Conservation (phyloP, 768 basidiomycete genomes). For the Kwoniella europaea region DNA sequence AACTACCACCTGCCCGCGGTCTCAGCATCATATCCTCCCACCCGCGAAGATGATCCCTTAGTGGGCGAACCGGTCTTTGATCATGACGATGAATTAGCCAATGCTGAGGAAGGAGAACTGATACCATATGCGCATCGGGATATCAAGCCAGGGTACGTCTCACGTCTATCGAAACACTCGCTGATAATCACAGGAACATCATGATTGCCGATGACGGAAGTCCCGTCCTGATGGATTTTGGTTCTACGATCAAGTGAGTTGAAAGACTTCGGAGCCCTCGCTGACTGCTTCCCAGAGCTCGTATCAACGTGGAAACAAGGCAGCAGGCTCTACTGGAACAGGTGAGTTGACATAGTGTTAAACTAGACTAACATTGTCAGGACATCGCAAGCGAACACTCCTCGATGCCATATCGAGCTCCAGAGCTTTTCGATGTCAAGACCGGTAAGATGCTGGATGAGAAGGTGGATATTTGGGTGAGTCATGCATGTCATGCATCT, state of each 20-base stretch:
- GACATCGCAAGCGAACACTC: conserved; percentile 97
- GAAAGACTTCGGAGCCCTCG: not conserved
- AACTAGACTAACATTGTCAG: conserved; percentile 54
- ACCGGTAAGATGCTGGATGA: conserved; percentile 85
- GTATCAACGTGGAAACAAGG: conserved; percentile 78
- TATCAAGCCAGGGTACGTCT: conserved; percentile 88
- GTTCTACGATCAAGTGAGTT: conserved; percentile 72
- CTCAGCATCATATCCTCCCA: conserved; percentile 44
- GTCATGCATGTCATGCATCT: conserved; percentile 44
- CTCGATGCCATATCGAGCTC: conserved; percentile 97
- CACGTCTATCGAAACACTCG: not conserved
- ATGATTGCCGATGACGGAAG: conserved; percentile 92
- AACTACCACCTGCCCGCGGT: conserved; percentile 69
- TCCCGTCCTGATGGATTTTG: conserved; percentile 98
- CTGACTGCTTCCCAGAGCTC: conserved; percentile 61
- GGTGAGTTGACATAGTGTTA: conserved; percentile 59
- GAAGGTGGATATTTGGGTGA: conserved; percentile 95
- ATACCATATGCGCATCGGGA: conserved; percentile 96
- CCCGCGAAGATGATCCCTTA: conserved; percentile 69
- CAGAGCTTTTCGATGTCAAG: conserved; percentile 96
- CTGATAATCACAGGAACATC: conserved; percentile 70
- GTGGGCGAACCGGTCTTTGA: conserved; percentile 75
- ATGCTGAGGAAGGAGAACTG: conserved; percentile 62
- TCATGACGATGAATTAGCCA: conserved; percentile 72
- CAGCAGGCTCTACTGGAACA: conserved; percentile 89